A percentile compares a stretch with the other conserved stretches of the same genome.
These are phyloP conservation scores for Begonia fuchsioides DNA, from an alignment of 306 rosid genomes.

Conservation along the genomic window DNA sequence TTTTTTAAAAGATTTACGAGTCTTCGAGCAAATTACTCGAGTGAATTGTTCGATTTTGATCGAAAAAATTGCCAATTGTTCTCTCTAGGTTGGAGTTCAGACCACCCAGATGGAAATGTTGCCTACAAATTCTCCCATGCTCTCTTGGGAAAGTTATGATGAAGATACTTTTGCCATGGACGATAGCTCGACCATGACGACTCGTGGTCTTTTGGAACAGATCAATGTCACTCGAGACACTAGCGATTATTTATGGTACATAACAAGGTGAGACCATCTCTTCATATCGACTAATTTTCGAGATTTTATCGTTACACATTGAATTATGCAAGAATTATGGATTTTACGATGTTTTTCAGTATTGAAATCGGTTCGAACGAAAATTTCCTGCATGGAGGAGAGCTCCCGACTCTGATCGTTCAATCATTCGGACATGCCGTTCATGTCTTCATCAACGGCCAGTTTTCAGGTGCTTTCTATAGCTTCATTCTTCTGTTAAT, in stretches of 20 bases:
- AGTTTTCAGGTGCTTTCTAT: constrained; percentile 58
- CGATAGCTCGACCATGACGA: constrained; percentile 50
- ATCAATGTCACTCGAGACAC: constrained; percentile 80
- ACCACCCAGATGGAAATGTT: constrained; percentile 91
- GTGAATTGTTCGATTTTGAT: not conserved
- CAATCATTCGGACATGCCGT: constrained; percentile 92
- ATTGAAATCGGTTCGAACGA: constrained; percentile 66
- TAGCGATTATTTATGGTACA: constrained; percentile 96
- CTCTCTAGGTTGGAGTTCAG: constrained; percentile 83
- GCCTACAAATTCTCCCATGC: constrained; percentile 48
- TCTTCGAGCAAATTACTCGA: not conserved
- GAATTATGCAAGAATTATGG: too few species aligned
- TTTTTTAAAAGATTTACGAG: constrained; percentile 2
- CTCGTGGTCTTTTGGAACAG: constrained; percentile 92
- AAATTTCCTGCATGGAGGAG: constrained; percentile 74
- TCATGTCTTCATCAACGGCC: constrained; percentile 77
- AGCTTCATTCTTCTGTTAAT: not conserved
- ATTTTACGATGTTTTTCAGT: constrained; percentile 25
- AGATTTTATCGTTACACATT: too few species aligned
- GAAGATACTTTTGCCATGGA: constrained; percentile 67
- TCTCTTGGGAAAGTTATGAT: constrained; percentile 82
- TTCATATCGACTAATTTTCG: not conserved
- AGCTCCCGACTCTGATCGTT: constrained; percentile 73
- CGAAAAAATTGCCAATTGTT: not conserved
- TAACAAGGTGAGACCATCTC: constrained; percentile 47